Base-by-base conservation (phyloP, 1,139 yeast species). In the Debaryomyces nepalensis region DNA sequence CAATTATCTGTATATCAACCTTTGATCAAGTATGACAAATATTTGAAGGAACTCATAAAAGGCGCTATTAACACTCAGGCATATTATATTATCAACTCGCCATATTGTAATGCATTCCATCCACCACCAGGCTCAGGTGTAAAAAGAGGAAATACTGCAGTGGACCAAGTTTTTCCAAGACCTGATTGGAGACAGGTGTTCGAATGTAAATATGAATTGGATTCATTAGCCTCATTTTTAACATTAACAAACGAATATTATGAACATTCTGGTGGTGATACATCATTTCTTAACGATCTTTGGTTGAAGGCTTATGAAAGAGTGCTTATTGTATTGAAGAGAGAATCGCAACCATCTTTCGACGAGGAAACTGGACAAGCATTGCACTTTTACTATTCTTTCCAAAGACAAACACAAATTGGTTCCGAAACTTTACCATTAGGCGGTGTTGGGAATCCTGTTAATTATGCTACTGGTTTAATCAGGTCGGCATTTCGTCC, bases 101-200 rank as follows among this genome's bases (percentile, higher is more conserved):
- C 96, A 0, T 89, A 87, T 61, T 89, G 97, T 64, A 89, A 89
- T 61, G 96, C 96, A 0, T 89, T 87, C 68, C 95, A 89, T 54
- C 95, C 96, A 2, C 96, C 96, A 0, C 73, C 75, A 0, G 76
- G 70, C 3, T 79, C 88, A 2, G 74, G 75, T 0, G 75, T 86
- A 18, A 68, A 66, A 36, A 64, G 67, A 33, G 82, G 79, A 10
- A 65, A 76, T 3, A 74, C 87, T 4, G 80, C 84, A 1, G 68
- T 70, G 45, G 97, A 89, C 58, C 57, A 64, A 3, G 96, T 89
- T 1, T 64, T 54, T 35, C 97, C 97, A 0, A 54, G 59, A 4
- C 91, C 90, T 2, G 79, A 86, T 49, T 85, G 91, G 82, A 60
- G 62, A 15, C 71, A 72, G 16, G 96, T 88, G 1, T 89, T 88